These are phyloP conservation scores for Kodamaea sp. DNA, from an alignment of 1,139 yeast genomes.

Conservation along the genomic window DNA sequence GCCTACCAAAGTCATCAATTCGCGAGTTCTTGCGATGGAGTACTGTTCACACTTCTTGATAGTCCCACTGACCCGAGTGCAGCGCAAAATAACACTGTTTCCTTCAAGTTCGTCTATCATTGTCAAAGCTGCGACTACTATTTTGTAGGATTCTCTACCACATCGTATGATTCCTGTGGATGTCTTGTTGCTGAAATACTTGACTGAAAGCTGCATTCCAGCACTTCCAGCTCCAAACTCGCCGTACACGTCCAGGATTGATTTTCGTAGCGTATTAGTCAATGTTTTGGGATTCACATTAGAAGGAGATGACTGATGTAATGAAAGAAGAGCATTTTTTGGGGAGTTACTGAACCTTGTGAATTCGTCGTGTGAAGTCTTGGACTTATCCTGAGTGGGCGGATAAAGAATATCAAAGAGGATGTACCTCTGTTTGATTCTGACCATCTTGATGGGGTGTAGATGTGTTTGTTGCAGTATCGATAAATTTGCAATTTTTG, in stretches of 20 bases:
- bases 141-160: conserved; percentile 61
- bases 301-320: conserved; percentile 53
- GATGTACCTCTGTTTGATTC: conserved; percentile 82
- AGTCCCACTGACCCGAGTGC: conserved; percentile 81
- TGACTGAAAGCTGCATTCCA: conserved; percentile 60
- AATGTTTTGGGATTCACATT: conserved; percentile 47
- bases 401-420: conserved; percentile 80
- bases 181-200: conserved; percentile 80
- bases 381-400: conserved; percentile 21
- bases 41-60: conserved; percentile 79
- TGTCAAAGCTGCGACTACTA: conserved; percentile 70
- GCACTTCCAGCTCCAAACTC: conserved; percentile 75
- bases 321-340: conserved; percentile 39
- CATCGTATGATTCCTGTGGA: conserved; percentile 85
- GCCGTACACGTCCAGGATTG: conserved; percentile 66
- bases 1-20: conserved; percentile 37
- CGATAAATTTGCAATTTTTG: too few relatives aligned
- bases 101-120: conserved; percentile 58
- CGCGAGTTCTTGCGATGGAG: conserved; percentile 49
- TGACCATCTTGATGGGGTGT: conserved; percentile 57
- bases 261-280: conserved; percentile 52
- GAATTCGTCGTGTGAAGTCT: conserved; percentile 19
- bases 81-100: conserved; percentile 56
- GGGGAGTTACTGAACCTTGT: conserved; percentile 26
- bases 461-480: too few relatives aligned